Conservation (phyloP, 2,329 filamentous ascomycete species). For the Apiospora koreana region DNA sequence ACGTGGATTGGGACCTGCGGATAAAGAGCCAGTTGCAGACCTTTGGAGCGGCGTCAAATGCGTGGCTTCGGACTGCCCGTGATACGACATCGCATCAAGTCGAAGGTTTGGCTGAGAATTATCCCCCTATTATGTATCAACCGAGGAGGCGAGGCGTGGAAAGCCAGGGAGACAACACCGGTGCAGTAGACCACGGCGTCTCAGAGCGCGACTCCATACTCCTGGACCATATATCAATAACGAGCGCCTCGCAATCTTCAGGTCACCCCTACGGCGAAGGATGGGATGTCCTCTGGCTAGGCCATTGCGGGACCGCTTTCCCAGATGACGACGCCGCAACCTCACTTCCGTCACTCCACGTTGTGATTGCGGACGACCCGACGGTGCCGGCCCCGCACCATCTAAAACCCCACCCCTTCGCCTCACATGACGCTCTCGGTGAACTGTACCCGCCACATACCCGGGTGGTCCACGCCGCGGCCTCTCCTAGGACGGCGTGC, state of each 20-base stretch:
- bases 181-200: constrained; percentile 24
- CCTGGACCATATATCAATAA: constrained; percentile 15
- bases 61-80: not conserved
- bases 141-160: not conserved
- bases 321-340: constrained; percentile 13
- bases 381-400: constrained; percentile 14
- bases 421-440: not conserved
- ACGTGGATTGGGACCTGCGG: constrained; percentile 41
- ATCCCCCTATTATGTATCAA: not conserved
- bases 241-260: not conserved
- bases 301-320: constrained; percentile 34
- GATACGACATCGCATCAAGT: not conserved
- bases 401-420: constrained; percentile 12
- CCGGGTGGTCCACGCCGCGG: constrained; percentile 17
- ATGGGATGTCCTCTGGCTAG: constrained; percentile 41
- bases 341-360: constrained; percentile 15
- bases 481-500: constrained; percentile 11
- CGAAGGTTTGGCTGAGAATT: too few relatives aligned
- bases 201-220: constrained; percentile 10
- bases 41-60: constrained; percentile 20
- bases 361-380: constrained; percentile 14
- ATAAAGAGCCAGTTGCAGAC: constrained; percentile 33
- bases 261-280: constrained; percentile 21
- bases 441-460: constrained; percentile 11
- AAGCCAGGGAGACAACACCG: constrained; percentile 12